Evolutionary conservation across 257 asterid genomes (phyloP).

Genomic region (Nicotiana attenuata): DNA sequence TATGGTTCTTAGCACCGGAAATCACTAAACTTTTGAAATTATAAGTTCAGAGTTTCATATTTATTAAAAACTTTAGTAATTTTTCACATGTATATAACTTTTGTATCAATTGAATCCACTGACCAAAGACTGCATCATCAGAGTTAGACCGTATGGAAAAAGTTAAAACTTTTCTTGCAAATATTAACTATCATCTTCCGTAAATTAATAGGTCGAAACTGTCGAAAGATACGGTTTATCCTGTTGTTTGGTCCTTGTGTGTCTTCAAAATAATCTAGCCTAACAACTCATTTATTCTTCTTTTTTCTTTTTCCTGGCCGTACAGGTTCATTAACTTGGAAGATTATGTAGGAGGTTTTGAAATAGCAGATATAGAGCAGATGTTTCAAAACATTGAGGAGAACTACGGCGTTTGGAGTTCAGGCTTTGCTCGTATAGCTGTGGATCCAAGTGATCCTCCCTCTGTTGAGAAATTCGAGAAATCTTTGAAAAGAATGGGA

Average conservation of each 20-base stretch:
- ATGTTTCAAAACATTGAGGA: constrained; percentile 45
- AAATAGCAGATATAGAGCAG: constrained; percentile 37
- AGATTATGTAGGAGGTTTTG: constrained; percentile 76
- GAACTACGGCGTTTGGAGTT: constrained; percentile 60
- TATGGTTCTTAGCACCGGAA: too few species aligned
- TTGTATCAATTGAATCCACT: too few species aligned
- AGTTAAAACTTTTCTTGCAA: too few species aligned
- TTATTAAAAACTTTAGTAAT: too few species aligned
- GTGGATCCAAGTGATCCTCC: constrained; percentile 51
- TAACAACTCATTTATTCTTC: background rate
- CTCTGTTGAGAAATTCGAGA: constrained; percentile 34
- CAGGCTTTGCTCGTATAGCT: constrained; percentile 39
- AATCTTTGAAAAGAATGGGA: constrained; percentile 51
- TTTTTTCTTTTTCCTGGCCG: too few species aligned
- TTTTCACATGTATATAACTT: too few species aligned
- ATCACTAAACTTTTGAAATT: too few species aligned
- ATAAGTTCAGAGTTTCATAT: too few species aligned
- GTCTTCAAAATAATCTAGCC: background rate
- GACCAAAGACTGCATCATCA: too few species aligned
- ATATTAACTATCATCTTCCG: too few species aligned
- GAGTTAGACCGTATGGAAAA: too few species aligned
- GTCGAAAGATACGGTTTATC: background rate
- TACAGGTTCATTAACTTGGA: constrained; percentile 48
- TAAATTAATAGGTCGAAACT: background rate
- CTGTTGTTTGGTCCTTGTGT: background rate